Percentiles rank a stretch among this genome's conserved stretches.
Evolutionary conservation across 768 basidiomycete species (phyloP).

Genomic region (Boletus vinaceobasis): DNA sequence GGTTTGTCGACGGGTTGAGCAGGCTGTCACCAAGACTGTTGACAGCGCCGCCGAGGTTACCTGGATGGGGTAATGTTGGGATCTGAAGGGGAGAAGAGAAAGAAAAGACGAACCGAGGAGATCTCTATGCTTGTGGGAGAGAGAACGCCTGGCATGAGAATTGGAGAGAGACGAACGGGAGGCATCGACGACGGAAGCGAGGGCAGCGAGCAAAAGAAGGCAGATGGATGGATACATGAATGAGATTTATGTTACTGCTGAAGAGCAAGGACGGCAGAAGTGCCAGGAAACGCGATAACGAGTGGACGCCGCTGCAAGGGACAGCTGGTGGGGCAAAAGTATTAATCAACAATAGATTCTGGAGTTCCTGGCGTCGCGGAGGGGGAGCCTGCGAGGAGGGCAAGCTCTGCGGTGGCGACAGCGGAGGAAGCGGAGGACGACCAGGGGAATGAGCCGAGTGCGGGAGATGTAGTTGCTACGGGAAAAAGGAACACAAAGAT

Average conservation of each 20-base stretch:
- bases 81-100: neutral
- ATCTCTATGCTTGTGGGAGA: constrained; percentile 23
- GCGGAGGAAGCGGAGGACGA: constrained; percentile 8
- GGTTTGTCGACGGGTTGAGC: neutral
- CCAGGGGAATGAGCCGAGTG: constrained; percentile 6
- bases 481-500: constrained; percentile 5
- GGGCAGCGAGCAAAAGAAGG: constrained; percentile 28
- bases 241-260: constrained; percentile 29
- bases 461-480: constrained; percentile 1
- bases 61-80: constrained; percentile 2
- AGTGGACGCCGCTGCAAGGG: constrained; percentile 33
- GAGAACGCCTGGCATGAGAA: constrained; percentile 36
- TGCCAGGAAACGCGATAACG: constrained; percentile 27
- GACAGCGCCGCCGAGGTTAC: neutral
- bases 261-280: constrained; percentile 23
- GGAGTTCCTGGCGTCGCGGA: constrained; percentile 13
- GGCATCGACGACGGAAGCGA: constrained; percentile 29
- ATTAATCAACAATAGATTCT: constrained; percentile 1
- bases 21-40: neutral
- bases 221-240: constrained; percentile 21
- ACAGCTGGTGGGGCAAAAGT: constrained; percentile 1
- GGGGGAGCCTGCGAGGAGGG: constrained; percentile 4
- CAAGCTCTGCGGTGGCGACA: constrained; percentile 15
- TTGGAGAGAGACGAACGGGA: constrained; percentile 38
- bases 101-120: constrained; percentile 9